Evolutionary conservation across 1,284 basidiomycete genomes (phyloP).

Genomic region (Ceratorhiza oryzae-sativae): DNA sequence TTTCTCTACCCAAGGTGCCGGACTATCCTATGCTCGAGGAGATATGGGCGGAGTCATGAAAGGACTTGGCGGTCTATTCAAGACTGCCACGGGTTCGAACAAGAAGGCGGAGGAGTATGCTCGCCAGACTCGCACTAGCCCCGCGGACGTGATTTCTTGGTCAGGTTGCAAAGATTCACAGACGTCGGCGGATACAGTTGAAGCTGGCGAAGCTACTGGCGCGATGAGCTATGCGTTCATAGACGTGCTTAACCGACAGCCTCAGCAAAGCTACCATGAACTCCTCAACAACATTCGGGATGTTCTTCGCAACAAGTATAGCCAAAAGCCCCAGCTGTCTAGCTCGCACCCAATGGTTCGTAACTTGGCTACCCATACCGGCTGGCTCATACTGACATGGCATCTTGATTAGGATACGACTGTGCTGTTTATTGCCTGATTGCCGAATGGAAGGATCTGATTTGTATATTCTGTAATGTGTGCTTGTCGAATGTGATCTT

Average conservation of each 20-base stretch:
- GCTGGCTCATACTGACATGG: neutral
- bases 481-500: slow-evolving; percentile 15
- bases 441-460: slow-evolving; percentile 2
- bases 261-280: slow-evolving; percentile 80
- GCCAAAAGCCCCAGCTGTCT: slow-evolving; percentile 86
- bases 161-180: slow-evolving; percentile 93
- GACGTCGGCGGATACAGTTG: slow-evolving; percentile 88
- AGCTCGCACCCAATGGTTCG: slow-evolving; percentile 79
- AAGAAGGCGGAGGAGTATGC: slow-evolving; percentile 70
- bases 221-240: slow-evolving; percentile 89
- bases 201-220: slow-evolving; percentile 83
- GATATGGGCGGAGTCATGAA: slow-evolving; percentile 77
- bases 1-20: slow-evolving; percentile 53
- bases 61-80: slow-evolving; percentile 52
- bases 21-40: slow-evolving; percentile 73
- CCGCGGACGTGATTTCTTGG: slow-evolving; percentile 83
- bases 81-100: slow-evolving; percentile 50
- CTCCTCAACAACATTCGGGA: slow-evolving; percentile 73
- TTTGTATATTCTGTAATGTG: slow-evolving; percentile 9
- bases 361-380: slow-evolving; percentile 36
- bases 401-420: slow-evolving; percentile 41
- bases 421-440: slow-evolving; percentile 44
- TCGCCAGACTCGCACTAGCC: slow-evolving; percentile 72
- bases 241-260: slow-evolving; percentile 64
- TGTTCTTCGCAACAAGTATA: slow-evolving; percentile 71